Evolutionary conservation across 2,329 filamentous ascomycete species (phyloP).

Genomic region (Fusarium lyarnte): DNA sequence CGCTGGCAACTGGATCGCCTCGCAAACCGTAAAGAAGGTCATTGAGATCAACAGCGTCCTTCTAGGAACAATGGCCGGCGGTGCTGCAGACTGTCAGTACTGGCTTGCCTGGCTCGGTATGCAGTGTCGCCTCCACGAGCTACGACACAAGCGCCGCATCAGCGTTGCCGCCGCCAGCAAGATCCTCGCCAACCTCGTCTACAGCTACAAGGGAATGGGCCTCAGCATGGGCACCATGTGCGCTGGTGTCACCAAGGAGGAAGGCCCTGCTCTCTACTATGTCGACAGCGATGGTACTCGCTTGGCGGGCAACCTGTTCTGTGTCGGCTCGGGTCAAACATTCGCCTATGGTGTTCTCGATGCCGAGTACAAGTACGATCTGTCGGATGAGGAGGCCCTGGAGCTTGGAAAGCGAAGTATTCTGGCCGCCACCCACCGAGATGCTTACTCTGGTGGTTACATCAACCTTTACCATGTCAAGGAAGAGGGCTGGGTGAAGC

Average conservation of each 20-base stretch:
- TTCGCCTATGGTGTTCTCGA: slow-evolving; percentile 99
- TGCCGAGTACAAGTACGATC: slow-evolving; percentile 91
- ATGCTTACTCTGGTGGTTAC: slow-evolving; percentile 98
- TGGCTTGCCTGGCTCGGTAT: slow-evolving; percentile 99
- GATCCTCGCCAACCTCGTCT: slow-evolving; percentile 98
- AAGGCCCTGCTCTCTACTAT: slow-evolving; percentile 98
- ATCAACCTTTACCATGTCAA: slow-evolving; percentile 99
- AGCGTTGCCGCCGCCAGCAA: slow-evolving; percentile 97
- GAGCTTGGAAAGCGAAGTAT: slow-evolving; percentile 93
- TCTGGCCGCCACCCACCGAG: slow-evolving; percentile 92
- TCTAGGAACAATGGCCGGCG: slow-evolving; percentile 97
- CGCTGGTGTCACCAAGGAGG: slow-evolving; percentile 92
- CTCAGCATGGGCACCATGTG: slow-evolving; percentile 99
- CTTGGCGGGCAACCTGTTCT: slow-evolving; percentile 94
- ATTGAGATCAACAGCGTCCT: slow-evolving; percentile 97
- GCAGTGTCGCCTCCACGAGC: slow-evolving; percentile 99
- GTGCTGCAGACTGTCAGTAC: slow-evolving; percentile 99
- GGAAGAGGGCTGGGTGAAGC: slow-evolving; percentile 98
- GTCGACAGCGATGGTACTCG: slow-evolving; percentile 94
- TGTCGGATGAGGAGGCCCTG: slow-evolving; percentile 87
- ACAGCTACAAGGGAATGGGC: slow-evolving; percentile 98
- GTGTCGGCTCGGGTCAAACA: slow-evolving; percentile 96
- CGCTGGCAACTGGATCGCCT: slow-evolving; percentile 98
- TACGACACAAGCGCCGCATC: slow-evolving; percentile 98
- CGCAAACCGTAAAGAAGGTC: slow-evolving; percentile 99